Conservation (phyloP, 2,329 filamentous ascomycete species). For the Botryosphaeria dothidea region DNA sequence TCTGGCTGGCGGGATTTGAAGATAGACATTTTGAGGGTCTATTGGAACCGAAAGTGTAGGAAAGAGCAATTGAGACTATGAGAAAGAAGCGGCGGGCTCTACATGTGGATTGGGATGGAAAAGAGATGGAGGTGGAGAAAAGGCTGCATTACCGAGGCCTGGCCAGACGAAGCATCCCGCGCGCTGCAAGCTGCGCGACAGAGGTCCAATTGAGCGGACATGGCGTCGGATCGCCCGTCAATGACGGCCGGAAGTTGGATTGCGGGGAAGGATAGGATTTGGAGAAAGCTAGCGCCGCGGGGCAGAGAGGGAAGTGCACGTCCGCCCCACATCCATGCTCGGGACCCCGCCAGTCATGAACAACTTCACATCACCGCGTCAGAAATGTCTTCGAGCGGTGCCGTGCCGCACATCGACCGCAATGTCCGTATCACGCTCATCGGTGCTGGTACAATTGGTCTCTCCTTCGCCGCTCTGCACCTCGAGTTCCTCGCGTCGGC, state of each 20-base stretch:
- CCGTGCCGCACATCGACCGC: not conserved
- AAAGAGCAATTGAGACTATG: not conserved
- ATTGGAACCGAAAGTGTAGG: not conserved
- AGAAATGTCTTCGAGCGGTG: not conserved
- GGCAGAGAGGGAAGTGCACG: not conserved
- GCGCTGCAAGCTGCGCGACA: not conserved
- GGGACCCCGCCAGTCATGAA: not conserved
- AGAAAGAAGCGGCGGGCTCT: too few species aligned
- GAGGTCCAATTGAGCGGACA: not conserved
- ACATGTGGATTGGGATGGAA: too few species aligned
- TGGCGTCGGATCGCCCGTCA: not conserved
- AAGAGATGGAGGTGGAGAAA: conserved; percentile 3
- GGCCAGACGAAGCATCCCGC: not conserved
- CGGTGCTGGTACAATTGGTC: conserved; percentile 53
- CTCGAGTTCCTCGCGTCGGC: conserved; percentile 44
- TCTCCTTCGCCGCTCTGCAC: conserved; percentile 58
- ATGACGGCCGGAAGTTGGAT: not conserved
- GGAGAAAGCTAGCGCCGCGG: not conserved
- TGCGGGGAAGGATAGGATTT: not conserved
- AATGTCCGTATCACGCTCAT: conserved; percentile 43
- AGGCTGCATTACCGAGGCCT: not conserved
- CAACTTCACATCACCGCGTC: not conserved
- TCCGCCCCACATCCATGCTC: not conserved
- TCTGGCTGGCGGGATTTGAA: conserved; percentile 47
- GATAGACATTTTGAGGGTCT: conserved; percentile 33